These are phyloP conservation scores for Eruca vesicaria DNA, from an alignment of 441 rosid species.

Conservation along the genomic window DNA sequence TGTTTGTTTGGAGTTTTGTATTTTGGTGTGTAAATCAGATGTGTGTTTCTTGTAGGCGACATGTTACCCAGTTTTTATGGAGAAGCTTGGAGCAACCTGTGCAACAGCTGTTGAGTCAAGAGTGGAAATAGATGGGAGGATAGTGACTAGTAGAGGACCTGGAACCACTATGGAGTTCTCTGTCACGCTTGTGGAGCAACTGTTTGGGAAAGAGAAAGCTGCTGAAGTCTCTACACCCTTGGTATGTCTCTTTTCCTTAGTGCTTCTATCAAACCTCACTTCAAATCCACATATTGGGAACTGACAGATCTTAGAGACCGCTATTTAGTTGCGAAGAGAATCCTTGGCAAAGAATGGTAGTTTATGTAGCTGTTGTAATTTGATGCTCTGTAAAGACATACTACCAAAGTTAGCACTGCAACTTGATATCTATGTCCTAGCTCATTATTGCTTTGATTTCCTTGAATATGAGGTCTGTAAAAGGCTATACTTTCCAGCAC, in stretches of 20 bases:
- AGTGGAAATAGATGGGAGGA: slow-evolving; percentile 75
- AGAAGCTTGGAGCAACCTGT: slow-evolving; percentile 57
- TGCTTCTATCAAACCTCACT: background rate
- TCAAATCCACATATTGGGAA: background rate
- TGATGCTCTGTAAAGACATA: background rate
- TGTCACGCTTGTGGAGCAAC: slow-evolving; percentile 63
- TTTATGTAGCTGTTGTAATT: background rate
- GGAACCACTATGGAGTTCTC: slow-evolving; percentile 94
- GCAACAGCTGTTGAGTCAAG: slow-evolving; percentile 80
- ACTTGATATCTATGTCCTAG: background rate
- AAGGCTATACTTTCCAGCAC: no score
- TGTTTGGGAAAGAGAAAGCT: slow-evolving; percentile 81
- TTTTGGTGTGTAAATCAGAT: background rate
- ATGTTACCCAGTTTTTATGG: slow-evolving; percentile 81
- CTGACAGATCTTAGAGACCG: background rate
- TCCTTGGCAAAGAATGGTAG: background rate
- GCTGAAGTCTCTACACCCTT: slow-evolving; percentile 67
- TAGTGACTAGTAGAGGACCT: slow-evolving; percentile 91
- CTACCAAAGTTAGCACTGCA: background rate
- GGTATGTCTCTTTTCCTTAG: slow-evolving; percentile 35
- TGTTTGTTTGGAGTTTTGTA: slow-evolving; percentile 11
- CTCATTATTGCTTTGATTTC: no score
- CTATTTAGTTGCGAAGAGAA: background rate
- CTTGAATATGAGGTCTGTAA: no score
- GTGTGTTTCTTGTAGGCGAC: slow-evolving; percentile 56